Evolutionary conservation across 345 rosid genomes (phyloP), one percentile per base, ranked within the genome.

Genomic region (Arabidopsis arenosa): DNA sequence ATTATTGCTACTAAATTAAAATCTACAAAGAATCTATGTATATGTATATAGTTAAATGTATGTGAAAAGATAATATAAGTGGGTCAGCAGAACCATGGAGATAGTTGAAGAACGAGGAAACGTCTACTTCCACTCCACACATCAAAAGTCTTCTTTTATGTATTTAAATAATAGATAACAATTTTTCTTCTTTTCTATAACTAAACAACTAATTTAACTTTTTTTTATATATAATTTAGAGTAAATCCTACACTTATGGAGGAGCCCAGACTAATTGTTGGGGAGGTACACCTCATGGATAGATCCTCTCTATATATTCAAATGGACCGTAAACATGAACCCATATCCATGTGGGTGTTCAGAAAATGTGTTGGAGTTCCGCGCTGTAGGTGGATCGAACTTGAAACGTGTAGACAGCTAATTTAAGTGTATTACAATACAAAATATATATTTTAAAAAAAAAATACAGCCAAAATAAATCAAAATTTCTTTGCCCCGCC

Each of bases 41-140:
- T 54, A 33, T 39, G 7, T 66, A 14, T 66, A 21, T 48, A 72
- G 14, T 10, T 17, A 45, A 33, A 65, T 49, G 21, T 56, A 28
- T 36, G 40, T 8, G 21, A 35, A 67, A 59, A 33, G 12, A 75
- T 18, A 57, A 75, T 7, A 59, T 33, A 67, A 48, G 68, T 75
- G 79, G 73, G 68, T 58, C 79, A 74, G 73, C 66, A 74, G 78
- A 74, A 74, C 64, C 59, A 75, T 66, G 12, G 67, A 75, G 73
- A 75, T 57, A 39, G 53, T 60, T 67, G 68, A 67, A 54, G 74
- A 75, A 67, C 79, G 79, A 68, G 74, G 79, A 75, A 75, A 68
- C 68, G 74, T 75, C 74, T 59, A 67, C 79, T 67, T 68, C 66
- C 55, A 59, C 68, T 75, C 74, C 63, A 51, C 36, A 58, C 55